Percentiles rank a stretch among this genome's conserved stretches.
Evolutionary conservation across 768 basidiomycete genomes (phyloP).

Genomic region (Termitomyces sp.): DNA sequence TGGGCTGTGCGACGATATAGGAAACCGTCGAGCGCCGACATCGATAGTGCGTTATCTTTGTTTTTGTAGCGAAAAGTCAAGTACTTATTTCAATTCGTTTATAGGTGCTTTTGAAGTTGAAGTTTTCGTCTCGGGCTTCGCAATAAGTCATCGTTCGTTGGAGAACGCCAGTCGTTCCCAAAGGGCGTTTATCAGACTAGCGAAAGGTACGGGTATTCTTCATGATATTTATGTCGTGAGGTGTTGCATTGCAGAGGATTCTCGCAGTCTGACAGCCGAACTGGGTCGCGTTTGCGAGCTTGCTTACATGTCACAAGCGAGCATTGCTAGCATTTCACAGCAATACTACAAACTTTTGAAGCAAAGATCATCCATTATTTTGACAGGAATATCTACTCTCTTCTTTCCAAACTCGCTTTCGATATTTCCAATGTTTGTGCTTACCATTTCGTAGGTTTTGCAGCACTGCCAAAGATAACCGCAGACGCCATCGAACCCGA

Average conservation of each 20-base stretch:
- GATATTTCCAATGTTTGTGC: background rate
- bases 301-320: background rate
- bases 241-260: background rate
- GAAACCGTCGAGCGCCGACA: slow-evolving; percentile 14
- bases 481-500: slow-evolving; percentile 27
- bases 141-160: slow-evolving; percentile 53
- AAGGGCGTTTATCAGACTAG: slow-evolving; percentile 70
- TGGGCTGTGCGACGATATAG: slow-evolving; percentile 66
- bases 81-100: background rate
- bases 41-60: slow-evolving; percentile 24
- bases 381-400: background rate
- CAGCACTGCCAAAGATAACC: slow-evolving; percentile 62
- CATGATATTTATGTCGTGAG: background rate
- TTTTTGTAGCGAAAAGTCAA: background rate
- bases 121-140: slow-evolving; percentile 76
- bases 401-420: background rate
- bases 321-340: background rate
- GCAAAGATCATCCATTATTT: too few species aligned
- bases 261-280: background rate
- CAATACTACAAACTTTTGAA: background rate
- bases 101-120: slow-evolving; percentile 66
- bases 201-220: slow-evolving; percentile 52
- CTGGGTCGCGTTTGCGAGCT: background rate
- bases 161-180: slow-evolving; percentile 71
- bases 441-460: slow-evolving; percentile 53